Evolutionary conservation across 2,329 filamentous ascomycete species (phyloP).

Genomic region (Fusarium falciforme): DNA sequence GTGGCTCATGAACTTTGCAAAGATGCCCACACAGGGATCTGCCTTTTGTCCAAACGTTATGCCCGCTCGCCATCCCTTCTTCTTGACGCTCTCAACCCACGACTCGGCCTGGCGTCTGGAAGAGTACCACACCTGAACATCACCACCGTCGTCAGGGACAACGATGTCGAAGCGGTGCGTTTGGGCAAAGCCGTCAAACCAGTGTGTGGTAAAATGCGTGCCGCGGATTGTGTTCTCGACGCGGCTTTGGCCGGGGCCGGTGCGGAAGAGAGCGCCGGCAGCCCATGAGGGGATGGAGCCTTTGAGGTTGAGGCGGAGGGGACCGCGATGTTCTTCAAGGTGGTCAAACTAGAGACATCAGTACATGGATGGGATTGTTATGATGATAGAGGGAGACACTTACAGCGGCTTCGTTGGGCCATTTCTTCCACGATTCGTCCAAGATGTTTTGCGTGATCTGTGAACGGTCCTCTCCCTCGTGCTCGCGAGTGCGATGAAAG

Average conservation of each 20-base stretch:
- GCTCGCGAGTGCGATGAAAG: conserved; percentile 41
- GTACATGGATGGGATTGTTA: not conserved
- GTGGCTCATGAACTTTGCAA: conserved; percentile 75
- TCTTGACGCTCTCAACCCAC: conserved; percentile 69
- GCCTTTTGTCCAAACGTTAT: conserved; percentile 77
- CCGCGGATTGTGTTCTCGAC: conserved; percentile 69
- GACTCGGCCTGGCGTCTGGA: conserved; percentile 76
- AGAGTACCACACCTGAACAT: conserved; percentile 70
- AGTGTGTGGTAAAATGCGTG: conserved; percentile 74
- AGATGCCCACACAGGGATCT: conserved; percentile 80
- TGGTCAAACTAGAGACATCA: conserved; percentile 69
- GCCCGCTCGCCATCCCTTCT: conserved; percentile 65
- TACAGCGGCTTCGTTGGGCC: conserved; percentile 63
- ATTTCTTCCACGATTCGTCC: conserved; percentile 52
- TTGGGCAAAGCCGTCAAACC: conserved; percentile 84
- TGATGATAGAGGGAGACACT: conserved; percentile 12
- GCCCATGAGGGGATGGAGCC: conserved; percentile 78
- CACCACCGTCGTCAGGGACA: conserved; percentile 47
- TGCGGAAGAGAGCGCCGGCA: conserved; percentile 78
- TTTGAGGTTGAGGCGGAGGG: conserved; percentile 70
- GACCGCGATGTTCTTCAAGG: conserved; percentile 72
- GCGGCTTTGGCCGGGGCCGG: conserved; percentile 75
- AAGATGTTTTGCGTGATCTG: conserved; percentile 43
- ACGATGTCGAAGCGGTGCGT: conserved; percentile 79
- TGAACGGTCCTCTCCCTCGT: conserved; percentile 43